phyloP scores from a whole-genome alignment of 805 yeast species.

The Cephaloascus fragrans region DNA sequence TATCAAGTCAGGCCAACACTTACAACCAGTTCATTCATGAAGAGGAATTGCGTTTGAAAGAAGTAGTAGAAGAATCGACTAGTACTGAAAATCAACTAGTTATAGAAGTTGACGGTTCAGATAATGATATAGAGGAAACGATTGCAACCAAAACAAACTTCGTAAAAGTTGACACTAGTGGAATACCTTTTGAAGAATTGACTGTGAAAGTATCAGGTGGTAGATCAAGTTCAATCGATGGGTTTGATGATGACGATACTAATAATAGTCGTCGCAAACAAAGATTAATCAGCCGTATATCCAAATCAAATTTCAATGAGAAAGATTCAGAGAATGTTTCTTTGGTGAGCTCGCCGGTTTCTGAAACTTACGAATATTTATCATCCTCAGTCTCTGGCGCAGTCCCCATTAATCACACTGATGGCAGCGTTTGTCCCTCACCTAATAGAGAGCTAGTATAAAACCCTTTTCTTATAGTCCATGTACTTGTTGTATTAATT shows the following conservation, averaged over 20 bases:
- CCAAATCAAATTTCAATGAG: background rate
- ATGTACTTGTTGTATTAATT: too few species aligned
- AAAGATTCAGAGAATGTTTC: background rate
- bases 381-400: background rate
- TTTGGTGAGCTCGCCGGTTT: background rate
- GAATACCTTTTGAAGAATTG: background rate
- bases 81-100: background rate
- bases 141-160: background rate
- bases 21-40: background rate
- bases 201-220: background rate
- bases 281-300: background rate
- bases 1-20: background rate
- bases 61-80: background rate
- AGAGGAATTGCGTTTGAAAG: background rate
- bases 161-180: background rate
- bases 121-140: background rate
- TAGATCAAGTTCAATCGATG: background rate
- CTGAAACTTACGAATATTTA: background rate
- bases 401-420: background rate
- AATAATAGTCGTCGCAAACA: conserved; percentile 1
- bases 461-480: too few species aligned
- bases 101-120: background rate
- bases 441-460: too few species aligned
- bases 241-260: background rate
- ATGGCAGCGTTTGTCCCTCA: background rate